Evolutionary conservation across 1,284 basidiomycete species (phyloP).

Genomic region (Boletus coffeatus): DNA sequence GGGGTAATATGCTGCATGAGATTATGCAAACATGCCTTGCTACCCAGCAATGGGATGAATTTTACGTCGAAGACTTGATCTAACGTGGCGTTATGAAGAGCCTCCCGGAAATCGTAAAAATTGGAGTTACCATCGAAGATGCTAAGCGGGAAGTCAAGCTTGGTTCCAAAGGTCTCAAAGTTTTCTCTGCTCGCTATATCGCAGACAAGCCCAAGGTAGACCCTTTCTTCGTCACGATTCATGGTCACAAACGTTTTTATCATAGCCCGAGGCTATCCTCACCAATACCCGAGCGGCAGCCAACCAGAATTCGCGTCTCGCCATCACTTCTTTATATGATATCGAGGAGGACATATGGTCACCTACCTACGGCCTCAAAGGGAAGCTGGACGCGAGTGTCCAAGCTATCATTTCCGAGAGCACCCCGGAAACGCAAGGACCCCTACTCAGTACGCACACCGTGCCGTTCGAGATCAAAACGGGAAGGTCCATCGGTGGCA

Average conservation of each 20-base stretch:
- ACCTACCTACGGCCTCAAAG: conserved; percentile 91
- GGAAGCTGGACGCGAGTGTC: conserved; percentile 91
- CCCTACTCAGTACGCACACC: conserved; percentile 34
- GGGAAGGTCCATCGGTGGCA: conserved; percentile 67
- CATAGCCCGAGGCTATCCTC: conserved; percentile 58
- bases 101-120: conserved; percentile 56
- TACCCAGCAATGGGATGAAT: conserved; percentile 54
- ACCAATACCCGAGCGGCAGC: conserved; percentile 55
- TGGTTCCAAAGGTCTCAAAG: conserved; percentile 57
- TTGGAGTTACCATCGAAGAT: conserved; percentile 55
- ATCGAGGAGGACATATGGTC: conserved; percentile 99
- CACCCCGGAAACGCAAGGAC: conserved; percentile 19
- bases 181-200: conserved; percentile 63
- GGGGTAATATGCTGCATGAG: conserved; percentile 89
- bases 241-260: not conserved
- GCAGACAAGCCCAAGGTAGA: conserved; percentile 53
- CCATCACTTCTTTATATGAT: conserved; percentile 73
- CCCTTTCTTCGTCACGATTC: not conserved
- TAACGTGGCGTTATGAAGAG: conserved; percentile 47
- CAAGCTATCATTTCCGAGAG: conserved; percentile 57
- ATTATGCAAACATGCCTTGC: conserved; percentile 77
- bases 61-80: conserved; percentile 51
- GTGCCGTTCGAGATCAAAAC: conserved; percentile 97
- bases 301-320: conserved; percentile 50
- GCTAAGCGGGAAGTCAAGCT: conserved; percentile 58